phyloP scores from a whole-genome alignment of 306 rosid genomes.

The Hippophae tibetana region DNA sequence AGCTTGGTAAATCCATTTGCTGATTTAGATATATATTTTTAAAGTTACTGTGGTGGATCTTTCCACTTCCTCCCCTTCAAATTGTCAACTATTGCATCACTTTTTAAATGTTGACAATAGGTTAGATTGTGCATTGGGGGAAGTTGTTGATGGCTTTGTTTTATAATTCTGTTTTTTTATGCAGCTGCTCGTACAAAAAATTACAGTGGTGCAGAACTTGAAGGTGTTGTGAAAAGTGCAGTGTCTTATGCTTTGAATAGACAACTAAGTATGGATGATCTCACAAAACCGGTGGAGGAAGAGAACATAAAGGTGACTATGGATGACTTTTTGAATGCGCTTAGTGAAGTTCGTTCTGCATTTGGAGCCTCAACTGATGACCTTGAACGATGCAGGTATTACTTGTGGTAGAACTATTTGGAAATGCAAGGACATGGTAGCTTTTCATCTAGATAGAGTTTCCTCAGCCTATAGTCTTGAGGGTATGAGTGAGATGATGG shows the following conservation, averaged over 20 bases:
- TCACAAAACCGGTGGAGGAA: constrained; percentile 92
- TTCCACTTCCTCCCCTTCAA: too few relatives aligned
- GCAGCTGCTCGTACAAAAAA: constrained; percentile 97
- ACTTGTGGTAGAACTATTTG: constrained; percentile 10
- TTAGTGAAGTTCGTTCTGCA: constrained; percentile 71
- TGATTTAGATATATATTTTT: too few relatives aligned
- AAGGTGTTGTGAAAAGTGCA: constrained; percentile 99
- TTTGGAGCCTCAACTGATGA: constrained; percentile 98
- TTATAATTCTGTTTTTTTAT: constrained; percentile 14
- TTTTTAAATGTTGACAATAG: not conserved
- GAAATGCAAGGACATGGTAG: constrained; percentile 4
- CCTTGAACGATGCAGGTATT: constrained; percentile 91
- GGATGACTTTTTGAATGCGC: constrained; percentile 89
- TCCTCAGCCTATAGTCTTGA: not conserved
- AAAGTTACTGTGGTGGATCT: too few relatives aligned
- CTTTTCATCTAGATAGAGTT: constrained; percentile 18
- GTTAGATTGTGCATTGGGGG: constrained; percentile 11
- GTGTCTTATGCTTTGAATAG: constrained; percentile 94
- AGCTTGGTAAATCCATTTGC: constrained; percentile 47
- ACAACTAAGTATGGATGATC: constrained; percentile 86
- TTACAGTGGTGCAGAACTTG: constrained; percentile 98
- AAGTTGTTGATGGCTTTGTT: constrained; percentile 3
- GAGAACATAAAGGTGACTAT: constrained; percentile 87
- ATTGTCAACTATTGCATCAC: too few relatives aligned
- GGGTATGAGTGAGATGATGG: not conserved